A percentile compares a stretch with the other conserved stretches of the same genome.
phyloP scores from a whole-genome alignment of 2,329 filamentous ascomycete genomes.

The Cercospora brassicicola region DNA sequence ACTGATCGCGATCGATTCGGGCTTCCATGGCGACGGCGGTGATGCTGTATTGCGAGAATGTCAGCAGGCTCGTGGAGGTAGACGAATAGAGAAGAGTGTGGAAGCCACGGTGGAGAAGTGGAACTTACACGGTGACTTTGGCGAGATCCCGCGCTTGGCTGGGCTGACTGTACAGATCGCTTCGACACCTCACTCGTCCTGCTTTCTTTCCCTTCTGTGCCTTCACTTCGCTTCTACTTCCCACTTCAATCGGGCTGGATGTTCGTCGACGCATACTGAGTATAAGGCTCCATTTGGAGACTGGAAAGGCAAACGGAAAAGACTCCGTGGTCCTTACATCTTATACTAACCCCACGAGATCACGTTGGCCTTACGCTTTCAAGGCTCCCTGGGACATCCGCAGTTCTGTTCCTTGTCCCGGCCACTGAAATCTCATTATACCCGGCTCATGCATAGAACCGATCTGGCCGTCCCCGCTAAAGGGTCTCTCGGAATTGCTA shows the following conservation, averaged over 20 bases:
- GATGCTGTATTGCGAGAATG: slow-evolving; percentile 4
- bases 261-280: slow-evolving; percentile 2
- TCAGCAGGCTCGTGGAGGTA: not conserved
- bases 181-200: not conserved
- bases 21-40: slow-evolving; percentile 27
- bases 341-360: not conserved
- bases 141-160: slow-evolving; percentile 7
- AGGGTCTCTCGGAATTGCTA: not conserved
- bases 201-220: not conserved
- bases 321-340: not conserved
- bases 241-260: slow-evolving; percentile 1
- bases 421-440: not conserved
- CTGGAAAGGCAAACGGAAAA: not conserved
- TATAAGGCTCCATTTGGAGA: not conserved
- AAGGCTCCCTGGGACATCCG: not conserved
- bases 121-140: slow-evolving; percentile 10
- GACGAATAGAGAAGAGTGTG: not conserved
- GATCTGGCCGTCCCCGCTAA: not conserved
- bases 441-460: not conserved
- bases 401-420: not conserved
- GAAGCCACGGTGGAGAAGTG: not conserved
- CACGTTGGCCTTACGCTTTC: not conserved
- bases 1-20: slow-evolving; percentile 27
- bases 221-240: not conserved
- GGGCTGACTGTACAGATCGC: slow-evolving; percentile 5